phyloP scores from a whole-genome alignment of 2,329 filamentous ascomycete genomes.

The Aspergillus sp. region DNA sequence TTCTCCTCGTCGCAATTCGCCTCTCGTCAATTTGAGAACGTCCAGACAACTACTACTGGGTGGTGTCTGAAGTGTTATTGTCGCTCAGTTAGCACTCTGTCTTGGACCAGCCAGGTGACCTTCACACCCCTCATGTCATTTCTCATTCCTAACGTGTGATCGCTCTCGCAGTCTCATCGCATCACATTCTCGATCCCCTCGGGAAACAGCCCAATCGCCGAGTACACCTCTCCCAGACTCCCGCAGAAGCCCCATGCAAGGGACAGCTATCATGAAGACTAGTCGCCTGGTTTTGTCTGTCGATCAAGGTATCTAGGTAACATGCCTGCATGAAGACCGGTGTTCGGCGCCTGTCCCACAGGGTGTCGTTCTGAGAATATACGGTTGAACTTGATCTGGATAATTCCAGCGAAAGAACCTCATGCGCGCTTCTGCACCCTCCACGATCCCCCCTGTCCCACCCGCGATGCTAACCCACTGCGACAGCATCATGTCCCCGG shows the following conservation, averaged over 20 bases:
- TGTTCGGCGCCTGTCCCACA: constrained; percentile 30
- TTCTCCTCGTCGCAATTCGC: neutral
- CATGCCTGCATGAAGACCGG: constrained; percentile 41
- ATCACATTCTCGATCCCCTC: constrained; percentile 3
- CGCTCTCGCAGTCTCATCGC: neutral
- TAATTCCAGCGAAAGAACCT: constrained; percentile 46
- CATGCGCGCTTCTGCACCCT: constrained; percentile 32
- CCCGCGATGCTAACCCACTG: constrained; percentile 20
- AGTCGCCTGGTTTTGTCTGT: constrained; percentile 38
- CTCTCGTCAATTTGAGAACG: neutral
- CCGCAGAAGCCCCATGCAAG: constrained; percentile 13
- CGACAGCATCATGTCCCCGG: constrained; percentile 33
- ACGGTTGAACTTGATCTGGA: constrained; percentile 47
- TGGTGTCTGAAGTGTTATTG: neutral
- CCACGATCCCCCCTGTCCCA: neutral
- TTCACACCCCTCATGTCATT: neutral
- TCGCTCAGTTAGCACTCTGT: neutral
- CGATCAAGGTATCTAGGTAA: constrained; percentile 43
- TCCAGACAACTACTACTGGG: neutral
- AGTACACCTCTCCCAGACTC: constrained; percentile 28
- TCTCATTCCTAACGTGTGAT: neutral
- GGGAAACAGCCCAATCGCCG: constrained; percentile 13
- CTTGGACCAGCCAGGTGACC: neutral
- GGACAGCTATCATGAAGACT: constrained; percentile 35
- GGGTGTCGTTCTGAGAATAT: constrained; percentile 41